phyloP scores from a whole-genome alignment of 441 rosid species.

The Biscutella laevigata region DNA sequence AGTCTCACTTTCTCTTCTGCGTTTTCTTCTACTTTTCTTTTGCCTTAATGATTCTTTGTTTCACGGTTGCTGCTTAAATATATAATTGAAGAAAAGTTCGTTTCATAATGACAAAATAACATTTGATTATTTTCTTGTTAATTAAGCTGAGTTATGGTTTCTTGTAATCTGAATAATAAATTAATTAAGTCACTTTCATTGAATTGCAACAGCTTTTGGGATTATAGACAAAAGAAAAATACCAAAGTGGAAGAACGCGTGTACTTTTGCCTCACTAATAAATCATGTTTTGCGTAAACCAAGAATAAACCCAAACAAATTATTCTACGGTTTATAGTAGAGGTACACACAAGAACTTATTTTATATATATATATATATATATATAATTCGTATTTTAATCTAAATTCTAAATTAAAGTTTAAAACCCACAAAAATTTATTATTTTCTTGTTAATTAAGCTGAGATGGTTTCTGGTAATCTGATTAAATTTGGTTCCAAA shows the following conservation, averaged over 20 bases:
- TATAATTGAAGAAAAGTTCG: slow-evolving; percentile 8
- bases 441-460: too few species aligned
- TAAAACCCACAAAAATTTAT: too few species aligned
- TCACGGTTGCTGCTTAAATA: slow-evolving; percentile 22
- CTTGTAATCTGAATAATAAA: slow-evolving; percentile 8
- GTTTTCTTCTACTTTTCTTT: slow-evolving; percentile 9
- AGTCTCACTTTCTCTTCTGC: slow-evolving; percentile 28
- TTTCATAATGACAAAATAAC: neutral
- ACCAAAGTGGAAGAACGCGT: slow-evolving; percentile 25
- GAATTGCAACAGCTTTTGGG: slow-evolving; percentile 15
- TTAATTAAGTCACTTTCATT: slow-evolving; percentile 11
- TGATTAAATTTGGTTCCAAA: too few species aligned
- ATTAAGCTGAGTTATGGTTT: too few species aligned
- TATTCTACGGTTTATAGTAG: neutral
- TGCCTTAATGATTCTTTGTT: slow-evolving; percentile 24
- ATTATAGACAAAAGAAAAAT: slow-evolving; percentile 22
- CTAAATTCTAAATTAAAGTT: too few species aligned
- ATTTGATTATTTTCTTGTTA: too few species aligned
- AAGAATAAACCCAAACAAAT: neutral
- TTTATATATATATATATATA: too few species aligned
- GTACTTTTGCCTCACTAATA: slow-evolving; percentile 25
- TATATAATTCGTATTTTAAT: too few species aligned
- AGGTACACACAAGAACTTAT: neutral
- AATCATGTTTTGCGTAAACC: slow-evolving; percentile 16
- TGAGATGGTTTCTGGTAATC: too few species aligned